Percentiles rank a stretch among this genome's conserved stretches.
phyloP scores from a whole-genome alignment of 345 rosid species.

The Populus alba region DNA sequence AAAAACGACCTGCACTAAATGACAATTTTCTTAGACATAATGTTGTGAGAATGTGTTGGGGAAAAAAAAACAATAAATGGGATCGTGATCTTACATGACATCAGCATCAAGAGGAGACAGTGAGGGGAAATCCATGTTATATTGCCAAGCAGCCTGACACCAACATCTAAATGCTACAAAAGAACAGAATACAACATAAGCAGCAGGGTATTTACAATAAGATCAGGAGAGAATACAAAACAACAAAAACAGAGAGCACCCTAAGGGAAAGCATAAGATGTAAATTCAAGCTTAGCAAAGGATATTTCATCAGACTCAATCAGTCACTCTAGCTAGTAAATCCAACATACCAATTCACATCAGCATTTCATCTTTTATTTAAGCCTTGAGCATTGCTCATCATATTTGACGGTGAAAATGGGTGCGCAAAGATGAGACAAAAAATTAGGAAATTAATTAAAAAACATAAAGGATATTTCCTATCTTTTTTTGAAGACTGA shows the following conservation, averaged over 20 bases:
- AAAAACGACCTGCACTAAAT: constrained; percentile 71
- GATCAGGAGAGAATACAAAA: constrained; percentile 8
- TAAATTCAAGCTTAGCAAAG: neutral
- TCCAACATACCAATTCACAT: neutral
- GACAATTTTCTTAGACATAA: constrained; percentile 19
- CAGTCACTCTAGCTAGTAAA: neutral
- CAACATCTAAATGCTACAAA: constrained; percentile 92
- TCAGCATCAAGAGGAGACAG: constrained; percentile 67
- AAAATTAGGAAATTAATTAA: neutral
- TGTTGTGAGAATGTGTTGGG: constrained; percentile 1
- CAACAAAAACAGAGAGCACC: neutral
- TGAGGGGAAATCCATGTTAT: constrained; percentile 55
- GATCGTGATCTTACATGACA: constrained; percentile 69
- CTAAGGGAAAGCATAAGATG: neutral
- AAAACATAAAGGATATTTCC: too few relatives aligned
- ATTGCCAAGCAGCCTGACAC: constrained; percentile 91
- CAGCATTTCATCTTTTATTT: neutral
- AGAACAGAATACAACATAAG: constrained; percentile 19
- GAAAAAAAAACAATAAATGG: constrained; percentile 17
- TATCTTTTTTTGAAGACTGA: too few relatives aligned
- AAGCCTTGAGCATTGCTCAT: neutral
- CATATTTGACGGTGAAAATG: neutral
- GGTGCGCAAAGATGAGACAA: neutral
- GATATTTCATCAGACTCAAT: neutral
- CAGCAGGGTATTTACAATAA: constrained; percentile 13